Evolutionary conservation across 352 stramenopile genomes (phyloP), one percentile per base, ranked within the genome.

Genomic region (Thalassiosira livingstoniorum): DNA sequence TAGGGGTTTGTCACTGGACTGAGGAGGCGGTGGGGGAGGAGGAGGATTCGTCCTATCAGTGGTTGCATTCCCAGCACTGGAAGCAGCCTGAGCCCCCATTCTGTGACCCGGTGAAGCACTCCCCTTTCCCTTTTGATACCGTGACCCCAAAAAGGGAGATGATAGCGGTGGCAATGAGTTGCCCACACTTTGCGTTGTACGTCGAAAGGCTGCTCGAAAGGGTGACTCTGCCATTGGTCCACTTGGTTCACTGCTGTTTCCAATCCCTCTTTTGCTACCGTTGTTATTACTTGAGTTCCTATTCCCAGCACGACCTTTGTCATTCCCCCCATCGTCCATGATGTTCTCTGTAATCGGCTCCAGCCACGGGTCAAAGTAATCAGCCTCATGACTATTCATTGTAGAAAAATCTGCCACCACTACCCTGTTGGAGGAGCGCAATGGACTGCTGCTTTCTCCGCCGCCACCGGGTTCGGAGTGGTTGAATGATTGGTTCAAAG

Each of bases 141-240:
- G n/a, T n/a, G n/a, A n/a, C n/a, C n/a, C n/a, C n/a, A n/a, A n/a
- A n/a, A n/a, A n/a, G n/a, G n/a, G n/a, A n/a, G n/a, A n/a, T n/a
- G n/a, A n/a, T n/a, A n/a, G 15, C 15, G 7, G 39, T 47, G 7
- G 7, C 39, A 47, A 47, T 47, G 39, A 47, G 7, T 47, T 47
- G n/a, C n/a, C n/a, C n/a, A 82, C 25, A 23, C 25, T 53, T n/a
- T 75, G 64, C 11, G 75, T 60, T 54, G 54, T 78, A 15, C 78
- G 65, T 47, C 78, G 64, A 34, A 86, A 86, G 23, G 72, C 65
- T 54, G 72, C 66, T 27, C 79, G 67, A 29, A 86, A 51, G 25
- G 79, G 66, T 27, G 79, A 86, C 61, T 79, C 79, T 31, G n/a
- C n/a, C n/a, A n/a, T n/a, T n/a, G n/a, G n/a, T n/a, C n/a, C n/a